These are phyloP conservation scores for Proliferodiscus dingleyae DNA, from an alignment of 2,329 filamentous ascomycete species.

Conservation along the genomic window DNA sequence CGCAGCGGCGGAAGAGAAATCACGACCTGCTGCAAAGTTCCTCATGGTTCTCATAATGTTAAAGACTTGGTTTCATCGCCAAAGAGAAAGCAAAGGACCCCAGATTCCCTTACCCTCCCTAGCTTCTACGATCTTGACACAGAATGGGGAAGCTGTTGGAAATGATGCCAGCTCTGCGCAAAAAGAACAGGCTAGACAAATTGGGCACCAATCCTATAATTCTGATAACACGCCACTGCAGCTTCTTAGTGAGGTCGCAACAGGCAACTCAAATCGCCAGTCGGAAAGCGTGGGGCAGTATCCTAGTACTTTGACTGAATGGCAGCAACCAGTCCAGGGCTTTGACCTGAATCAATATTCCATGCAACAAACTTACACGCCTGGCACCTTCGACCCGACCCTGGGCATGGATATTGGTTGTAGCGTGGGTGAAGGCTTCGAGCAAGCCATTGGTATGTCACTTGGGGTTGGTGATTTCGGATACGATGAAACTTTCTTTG, in stretches of 20 bases:
- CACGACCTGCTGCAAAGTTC: slow-evolving; percentile 64
- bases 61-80: slow-evolving; percentile 50
- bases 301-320: slow-evolving; percentile 18
- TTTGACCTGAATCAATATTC: slow-evolving; percentile 14
- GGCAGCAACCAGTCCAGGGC: slow-evolving; percentile 14
- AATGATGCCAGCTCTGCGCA: slow-evolving; percentile 5
- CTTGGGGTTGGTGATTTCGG: slow-evolving; percentile 30
- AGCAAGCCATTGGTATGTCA: slow-evolving; percentile 31
- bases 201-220: slow-evolving; percentile 25
- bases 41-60: slow-evolving; percentile 66
- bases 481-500: slow-evolving; percentile 29
- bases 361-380: slow-evolving; percentile 12
- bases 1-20: slow-evolving; percentile 58
- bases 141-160: background rate
- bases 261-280: slow-evolving; percentile 29
- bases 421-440: slow-evolving; percentile 29
- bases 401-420: slow-evolving; percentile 27
- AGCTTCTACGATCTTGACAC: slow-evolving; percentile 3
- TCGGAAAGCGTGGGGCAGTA: slow-evolving; percentile 21
- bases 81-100: slow-evolving; percentile 24
- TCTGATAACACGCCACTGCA: slow-evolving; percentile 34
- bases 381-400: slow-evolving; percentile 27
- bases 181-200: slow-evolving; percentile 15
- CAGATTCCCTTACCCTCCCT: background rate
- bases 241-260: slow-evolving; percentile 38